Base-by-base conservation (phyloP, 2,329 filamentous ascomycete genomes). In the Fusarium hainanense region DNA sequence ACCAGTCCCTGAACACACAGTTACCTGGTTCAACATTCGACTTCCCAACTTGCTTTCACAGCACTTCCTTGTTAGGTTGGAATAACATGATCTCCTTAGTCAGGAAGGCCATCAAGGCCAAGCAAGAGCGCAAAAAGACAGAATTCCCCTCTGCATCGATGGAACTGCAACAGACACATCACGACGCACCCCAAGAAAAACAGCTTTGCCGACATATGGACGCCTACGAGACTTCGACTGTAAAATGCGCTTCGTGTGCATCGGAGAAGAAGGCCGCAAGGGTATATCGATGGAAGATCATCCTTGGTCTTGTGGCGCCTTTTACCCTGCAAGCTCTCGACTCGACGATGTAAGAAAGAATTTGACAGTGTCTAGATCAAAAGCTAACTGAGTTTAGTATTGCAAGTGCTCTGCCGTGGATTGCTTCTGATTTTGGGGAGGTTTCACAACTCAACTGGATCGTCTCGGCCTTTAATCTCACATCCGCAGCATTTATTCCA, bases 381-480 rank as follows among this genome's bases (percentile, higher is more conserved):
- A 11, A 21, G 34, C 67, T 68, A 20, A 71, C 62, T 23, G 46
- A 34, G 21, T 18, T 23, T 23, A 80, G 78, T 14, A 77, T 81
- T 34, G 78, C 79, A 7, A 80, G 77, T 30, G 79, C 79, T 6
- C 64, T 81, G 23, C 79, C 79, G 0, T 88, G 85, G 68, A 92
- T 92, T 49, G 89, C 89, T 5, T 82, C 85, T 1, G 87, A 92
- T 73, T 92, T 92, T 76, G 85, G 83, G 63, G 76, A 88, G 73
- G 75, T 88, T 7, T 82, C 85, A 20, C 85, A 90, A 70, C 82
- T 90, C 4, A 91, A 90, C 73, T 92, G 89, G 89, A 90, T 93
- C 73, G 86, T 92, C 20, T 89, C 90, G 1, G 83, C 89, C 9
- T 92, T 91, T 77, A 92, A 89, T 54, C 81, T 93, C 16, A 90